These are phyloP conservation scores for Myochromella boudieri DNA, from an alignment of 768 basidiomycete species.

Conservation along the genomic window DNA sequence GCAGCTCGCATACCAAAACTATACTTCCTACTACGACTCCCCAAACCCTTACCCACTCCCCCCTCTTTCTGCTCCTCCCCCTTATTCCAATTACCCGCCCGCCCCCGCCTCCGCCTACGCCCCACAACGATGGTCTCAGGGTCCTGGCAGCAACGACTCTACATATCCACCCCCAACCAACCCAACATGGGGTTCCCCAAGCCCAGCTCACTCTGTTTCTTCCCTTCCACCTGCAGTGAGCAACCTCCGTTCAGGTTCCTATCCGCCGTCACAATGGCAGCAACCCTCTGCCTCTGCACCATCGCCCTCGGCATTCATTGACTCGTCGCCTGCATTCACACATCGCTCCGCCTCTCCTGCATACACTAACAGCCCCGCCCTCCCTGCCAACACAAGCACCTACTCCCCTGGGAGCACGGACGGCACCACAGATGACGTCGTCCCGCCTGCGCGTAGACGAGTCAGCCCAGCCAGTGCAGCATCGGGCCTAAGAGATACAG, in stretches of 20 bases:
- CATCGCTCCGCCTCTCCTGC: constrained; percentile 6
- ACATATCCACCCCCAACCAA: constrained; percentile 15
- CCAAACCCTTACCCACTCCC: constrained; percentile 32
- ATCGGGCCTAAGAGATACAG: constrained; percentile 45
- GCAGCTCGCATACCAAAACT: constrained; percentile 44
- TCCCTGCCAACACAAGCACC: not conserved
- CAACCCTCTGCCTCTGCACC: constrained; percentile 37
- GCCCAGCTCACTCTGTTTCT: constrained; percentile 28
- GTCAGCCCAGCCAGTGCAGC: constrained; percentile 42
- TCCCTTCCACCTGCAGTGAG: constrained; percentile 29
- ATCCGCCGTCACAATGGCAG: constrained; percentile 39
- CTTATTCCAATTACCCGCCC: constrained; percentile 31
- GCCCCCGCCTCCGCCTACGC: constrained; percentile 35
- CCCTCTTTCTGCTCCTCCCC: constrained; percentile 33
- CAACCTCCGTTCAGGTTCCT: constrained; percentile 31
- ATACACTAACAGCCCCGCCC: not conserved
- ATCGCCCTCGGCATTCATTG: constrained; percentile 17
- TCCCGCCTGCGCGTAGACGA: constrained; percentile 57
- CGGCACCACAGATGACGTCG: constrained; percentile 39
- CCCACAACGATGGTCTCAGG: constrained; percentile 42
- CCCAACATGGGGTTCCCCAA: constrained; percentile 27
- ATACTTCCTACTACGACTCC: constrained; percentile 42
- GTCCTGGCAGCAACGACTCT: constrained; percentile 21
- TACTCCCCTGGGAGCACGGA: constrained; percentile 17
- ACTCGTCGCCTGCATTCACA: constrained; percentile 4